phyloP scores from a whole-genome alignment of 345 rosid genomes.

The Pugionium dolabratum region DNA sequence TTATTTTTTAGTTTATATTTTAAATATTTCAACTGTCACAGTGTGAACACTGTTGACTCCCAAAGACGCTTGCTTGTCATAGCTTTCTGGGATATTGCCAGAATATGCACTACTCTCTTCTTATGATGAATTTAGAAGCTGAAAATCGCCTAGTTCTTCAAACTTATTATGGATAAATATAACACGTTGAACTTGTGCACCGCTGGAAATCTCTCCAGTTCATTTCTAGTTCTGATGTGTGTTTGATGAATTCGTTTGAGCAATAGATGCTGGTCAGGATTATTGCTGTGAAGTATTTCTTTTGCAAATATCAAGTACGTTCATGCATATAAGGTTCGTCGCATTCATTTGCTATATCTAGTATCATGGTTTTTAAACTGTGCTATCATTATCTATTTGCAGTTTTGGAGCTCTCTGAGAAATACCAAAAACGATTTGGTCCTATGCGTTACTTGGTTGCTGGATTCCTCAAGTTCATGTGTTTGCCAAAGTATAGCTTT shows the following conservation, averaged over 20 bases:
- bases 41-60: constrained; percentile 4
- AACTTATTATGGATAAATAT: no score
- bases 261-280: background rate
- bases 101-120: constrained; percentile 16
- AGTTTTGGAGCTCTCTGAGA: constrained; percentile 96
- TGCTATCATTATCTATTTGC: constrained; percentile 42
- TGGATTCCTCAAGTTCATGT: constrained; percentile 90
- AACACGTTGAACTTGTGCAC: background rate
- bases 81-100: constrained; percentile 1
- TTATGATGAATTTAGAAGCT: background rate
- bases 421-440: constrained; percentile 91
- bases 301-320: constrained; percentile 5
- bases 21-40: background rate
- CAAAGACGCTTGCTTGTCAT: constrained; percentile 2
- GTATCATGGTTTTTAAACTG: constrained; percentile 6
- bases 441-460: constrained; percentile 96
- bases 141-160: background rate
- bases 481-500: constrained; percentile 92
- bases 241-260: background rate
- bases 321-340: constrained; percentile 13
- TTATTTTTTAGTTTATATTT: background rate
- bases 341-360: constrained; percentile 1
- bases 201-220: constrained; percentile 6
- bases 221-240: background rate
- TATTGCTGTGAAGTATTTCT: constrained; percentile 14